A percentile compares a stretch with the other conserved stretches of the same genome.
These are phyloP conservation scores for Isatis lusitanica DNA, from an alignment of 441 rosid species.

Conservation along the genomic window DNA sequence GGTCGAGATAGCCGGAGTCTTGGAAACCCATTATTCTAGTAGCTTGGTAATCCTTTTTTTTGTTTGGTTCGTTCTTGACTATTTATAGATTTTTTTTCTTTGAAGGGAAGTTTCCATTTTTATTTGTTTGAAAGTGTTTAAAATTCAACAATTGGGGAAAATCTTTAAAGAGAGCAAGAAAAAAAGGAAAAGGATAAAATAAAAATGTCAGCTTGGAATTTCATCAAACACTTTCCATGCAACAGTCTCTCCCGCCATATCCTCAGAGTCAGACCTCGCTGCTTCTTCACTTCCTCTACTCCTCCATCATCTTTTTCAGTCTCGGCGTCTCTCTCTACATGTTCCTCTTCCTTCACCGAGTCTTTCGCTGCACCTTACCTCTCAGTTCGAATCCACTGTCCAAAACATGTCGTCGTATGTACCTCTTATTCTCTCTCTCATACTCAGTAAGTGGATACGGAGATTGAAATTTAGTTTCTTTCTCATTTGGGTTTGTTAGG, in stretches of 20 bases:
- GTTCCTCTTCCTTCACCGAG: conserved; percentile 17
- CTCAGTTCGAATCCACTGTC: conserved; percentile 74
- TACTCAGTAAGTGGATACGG: neutral
- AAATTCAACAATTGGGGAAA: neutral
- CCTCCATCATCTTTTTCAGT: conserved; percentile 26
- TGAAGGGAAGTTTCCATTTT: neutral
- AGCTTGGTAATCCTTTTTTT: neutral
- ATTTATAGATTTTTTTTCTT: conserved; percentile 51
- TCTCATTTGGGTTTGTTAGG: conserved; percentile 43
- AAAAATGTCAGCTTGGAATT: conserved; percentile 55
- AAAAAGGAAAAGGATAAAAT: neutral
- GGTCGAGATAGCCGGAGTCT: conserved; percentile 10
- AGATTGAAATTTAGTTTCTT: neutral
- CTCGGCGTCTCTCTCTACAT: conserved; percentile 16
- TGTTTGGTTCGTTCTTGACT: neutral
- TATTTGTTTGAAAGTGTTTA: neutral
- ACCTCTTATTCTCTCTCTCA: neutral
- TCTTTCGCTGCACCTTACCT: conserved; percentile 51
- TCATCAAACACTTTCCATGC: conserved; percentile 59
- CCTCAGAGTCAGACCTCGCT: conserved; percentile 24
- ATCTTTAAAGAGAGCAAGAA: neutral
- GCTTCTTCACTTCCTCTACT: conserved; percentile 23
- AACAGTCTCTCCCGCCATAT: conserved; percentile 41
- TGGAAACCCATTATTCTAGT: conserved; percentile 17
- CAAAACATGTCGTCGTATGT: conserved; percentile 54